Evolutionary conservation across 1,139 yeast genomes (phyloP).

Genomic region (Citeromyces hawaiiensis): DNA sequence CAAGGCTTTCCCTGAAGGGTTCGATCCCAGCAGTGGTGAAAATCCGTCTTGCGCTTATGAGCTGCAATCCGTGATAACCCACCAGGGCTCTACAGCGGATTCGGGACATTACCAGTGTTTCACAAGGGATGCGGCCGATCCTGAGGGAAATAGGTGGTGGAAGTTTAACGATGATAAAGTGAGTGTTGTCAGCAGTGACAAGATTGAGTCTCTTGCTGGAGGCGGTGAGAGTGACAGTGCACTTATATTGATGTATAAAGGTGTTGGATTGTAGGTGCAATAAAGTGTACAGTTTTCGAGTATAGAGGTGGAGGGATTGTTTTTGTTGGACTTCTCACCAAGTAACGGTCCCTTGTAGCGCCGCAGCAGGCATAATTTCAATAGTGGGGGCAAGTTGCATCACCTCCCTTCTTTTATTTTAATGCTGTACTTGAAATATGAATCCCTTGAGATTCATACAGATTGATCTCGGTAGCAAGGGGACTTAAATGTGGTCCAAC

Average conservation of each 20-base stretch:
- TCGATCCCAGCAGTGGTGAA: constrained; percentile 31
- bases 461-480: too few species aligned
- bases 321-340: too few species aligned
- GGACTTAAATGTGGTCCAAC: too few species aligned
- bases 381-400: too few species aligned
- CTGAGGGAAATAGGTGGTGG: constrained; percentile 74
- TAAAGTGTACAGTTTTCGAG: not conserved
- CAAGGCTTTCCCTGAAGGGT: constrained; percentile 21
- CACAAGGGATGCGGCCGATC: constrained; percentile 55
- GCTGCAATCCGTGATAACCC: constrained; percentile 75
- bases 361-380: too few species aligned
- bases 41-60: constrained; percentile 86
- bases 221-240: constrained; percentile 99
- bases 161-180: constrained; percentile 91
- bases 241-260: constrained; percentile 72
- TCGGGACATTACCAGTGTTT: constrained; percentile 95
- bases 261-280: constrained; percentile 32
- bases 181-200: constrained; percentile 60
- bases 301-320: too few species aligned
- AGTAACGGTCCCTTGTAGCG: too few species aligned
- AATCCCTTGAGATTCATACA: too few species aligned
- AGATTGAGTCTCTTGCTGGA: constrained; percentile 77
- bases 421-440: too few species aligned
- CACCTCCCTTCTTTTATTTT: too few species aligned
- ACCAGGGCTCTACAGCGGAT: constrained; percentile 91